Base-by-base conservation (phyloP, 2,329 filamentous ascomycete genomes). In the Huntiella abstrusa region DNA sequence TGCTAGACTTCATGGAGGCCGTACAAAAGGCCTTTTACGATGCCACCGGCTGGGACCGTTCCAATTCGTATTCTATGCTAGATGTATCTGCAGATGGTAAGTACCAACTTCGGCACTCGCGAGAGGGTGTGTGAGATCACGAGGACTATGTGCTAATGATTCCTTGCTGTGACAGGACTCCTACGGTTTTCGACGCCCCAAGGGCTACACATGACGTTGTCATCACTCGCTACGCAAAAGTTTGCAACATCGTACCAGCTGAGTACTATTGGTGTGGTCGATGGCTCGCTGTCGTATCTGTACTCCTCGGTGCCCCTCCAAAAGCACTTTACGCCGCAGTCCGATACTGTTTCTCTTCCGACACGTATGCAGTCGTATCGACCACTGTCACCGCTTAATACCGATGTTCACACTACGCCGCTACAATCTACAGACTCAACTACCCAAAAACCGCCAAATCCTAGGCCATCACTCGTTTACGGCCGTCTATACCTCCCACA, bases 1-100 rank as follows among this genome's bases (percentile, higher is more conserved):
- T 95, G 87, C 78, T 91, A 66, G 81, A 87, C 65, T 95, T 94
- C 68, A 93, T 95, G 84, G 86, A 93, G 65, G 88, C 92, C 68
- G 80, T 95, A 67, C 85, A 93, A 64, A 74, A 81, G 64, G 83
- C 84, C 57, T 95, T 94, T 65, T 83, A 85, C 61, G 72, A 82
- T 59, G 80, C 82, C 48, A 87, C 86, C 40, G 74, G 80, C 60
- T 95, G 87, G 87, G 83, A 87, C 59, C 71, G 77, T 57, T 85
- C 95, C 67, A 94, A 93, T 63, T 91, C 83, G 51, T 95, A 95
- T 65, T 79, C 83, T 54, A 76, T 80, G 53, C 68, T 95, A 57
- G 94, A 86, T 55, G 77, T 80, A 49, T 92, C 85, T 3, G 77
- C 84, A 41, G 75, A 85, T 67, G 83, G 81, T 83, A 67, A 53